Conservation (phyloP, 495 filamentous ascomycete genomes). For the Xylaria palmicola region DNA sequence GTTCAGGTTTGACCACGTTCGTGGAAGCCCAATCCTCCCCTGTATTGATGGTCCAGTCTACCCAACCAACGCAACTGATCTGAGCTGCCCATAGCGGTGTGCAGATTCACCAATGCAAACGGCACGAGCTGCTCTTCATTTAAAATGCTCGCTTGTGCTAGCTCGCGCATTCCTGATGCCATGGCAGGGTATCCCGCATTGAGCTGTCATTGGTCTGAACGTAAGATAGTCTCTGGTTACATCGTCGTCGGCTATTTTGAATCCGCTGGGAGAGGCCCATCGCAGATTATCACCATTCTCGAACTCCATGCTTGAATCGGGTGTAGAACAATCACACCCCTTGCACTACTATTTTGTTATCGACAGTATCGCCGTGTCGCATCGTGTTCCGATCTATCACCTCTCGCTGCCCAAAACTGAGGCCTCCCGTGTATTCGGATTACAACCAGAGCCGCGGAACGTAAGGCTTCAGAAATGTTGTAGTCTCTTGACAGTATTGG, state of each 20-base stretch:
- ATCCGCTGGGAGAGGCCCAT: neutral
- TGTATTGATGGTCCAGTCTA: neutral
- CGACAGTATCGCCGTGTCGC: too few relatives aligned
- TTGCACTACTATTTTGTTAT: neutral
- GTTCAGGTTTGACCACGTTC: constrained; percentile 1
- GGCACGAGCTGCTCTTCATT: neutral
- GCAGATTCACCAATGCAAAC: neutral
- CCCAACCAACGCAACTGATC: neutral
- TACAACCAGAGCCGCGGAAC: neutral
- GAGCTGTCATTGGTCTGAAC: neutral
- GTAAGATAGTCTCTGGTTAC: neutral
- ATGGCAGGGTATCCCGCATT: neutral
- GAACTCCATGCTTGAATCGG: neutral
- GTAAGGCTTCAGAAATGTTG: neutral
- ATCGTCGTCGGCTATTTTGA: neutral
- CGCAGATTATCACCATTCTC: neutral
- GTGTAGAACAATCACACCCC: neutral
- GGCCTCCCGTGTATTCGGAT: too few relatives aligned
- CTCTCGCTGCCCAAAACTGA: neutral
- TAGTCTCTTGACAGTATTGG: neutral
- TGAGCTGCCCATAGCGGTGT: constrained; percentile 7
- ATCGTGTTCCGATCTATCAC: neutral
- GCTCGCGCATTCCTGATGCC: neutral
- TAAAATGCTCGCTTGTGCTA: neutral
- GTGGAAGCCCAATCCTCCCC: constrained; percentile 11